Base-by-base conservation (phyloP, 192 early-diverging fungal genomes). In the Rhizoclosmatium globosum region DNA sequence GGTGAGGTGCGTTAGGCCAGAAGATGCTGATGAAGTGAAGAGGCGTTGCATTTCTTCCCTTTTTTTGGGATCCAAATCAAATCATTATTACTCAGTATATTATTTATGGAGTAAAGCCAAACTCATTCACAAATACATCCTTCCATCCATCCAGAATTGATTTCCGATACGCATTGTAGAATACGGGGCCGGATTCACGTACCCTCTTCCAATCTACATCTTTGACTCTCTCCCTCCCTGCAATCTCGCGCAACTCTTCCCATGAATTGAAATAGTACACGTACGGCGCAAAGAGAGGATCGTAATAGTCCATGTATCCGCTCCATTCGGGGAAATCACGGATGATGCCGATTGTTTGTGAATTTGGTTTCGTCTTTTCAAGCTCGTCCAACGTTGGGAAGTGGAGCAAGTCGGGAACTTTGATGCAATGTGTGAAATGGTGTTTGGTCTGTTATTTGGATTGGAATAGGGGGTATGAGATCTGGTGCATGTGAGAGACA, bases 391-490 rank as follows among this genome's bases (percentile, higher is more conserved):
- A 31, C 11, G 53, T 59, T 21, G 71, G 71, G 57, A 72, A 72
- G 11, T 43, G 53, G n/a, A 58, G n/a, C 17, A 72, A 53, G 38
- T 58, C 23, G 42, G 15, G 9, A 3, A 42, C 21, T 19, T 58
- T 58, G 19, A 72, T 72, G 71, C 71, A 72, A 53, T 72, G 71
- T 2, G 71, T 72, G 42, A 58, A 72, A 39, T 56, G 53, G 53
- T 15, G 53, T 9, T n/a, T n/a, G 53, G 9, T 56, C 53, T 56
- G 53, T 56, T 56, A n/a, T 56, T 9, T 56, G 53, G 53, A n/a
- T 56, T 9, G 9, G 11, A 64, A 13, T 64, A 13, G 62, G 31
- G 0, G 31, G 31, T 31, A 31, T 31, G 31, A 31, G 31, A 31
- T 31, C 31, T 31, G 31, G 31, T 31, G 31, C 31, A 31, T 0